phyloP scores from a whole-genome alignment of 805 yeast species.

The Candida sonorensis region DNA sequence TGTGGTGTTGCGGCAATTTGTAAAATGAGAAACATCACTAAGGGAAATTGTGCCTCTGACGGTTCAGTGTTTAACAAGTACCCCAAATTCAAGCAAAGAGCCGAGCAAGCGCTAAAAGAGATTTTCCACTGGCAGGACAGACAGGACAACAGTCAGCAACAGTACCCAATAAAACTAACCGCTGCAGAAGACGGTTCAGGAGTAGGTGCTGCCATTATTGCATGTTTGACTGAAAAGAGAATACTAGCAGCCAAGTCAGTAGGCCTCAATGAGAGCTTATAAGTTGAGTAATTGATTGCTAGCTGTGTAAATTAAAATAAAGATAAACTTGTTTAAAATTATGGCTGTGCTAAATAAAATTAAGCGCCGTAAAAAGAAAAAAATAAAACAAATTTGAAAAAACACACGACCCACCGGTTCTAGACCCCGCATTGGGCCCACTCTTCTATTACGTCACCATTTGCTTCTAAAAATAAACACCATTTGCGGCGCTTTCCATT shows the following conservation, averaged over 20 bases:
- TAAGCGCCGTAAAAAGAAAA: too few relatives aligned
- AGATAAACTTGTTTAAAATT: too few relatives aligned
- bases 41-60: conserved; percentile 92
- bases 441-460: too few relatives aligned
- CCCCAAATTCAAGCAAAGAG: conserved; percentile 86
- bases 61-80: conserved; percentile 94
- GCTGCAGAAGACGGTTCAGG: conserved; percentile 87
- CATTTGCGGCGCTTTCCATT: too few relatives aligned
- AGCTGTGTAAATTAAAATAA: too few relatives aligned
- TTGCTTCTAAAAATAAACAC: too few relatives aligned
- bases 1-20: conserved; percentile 96
- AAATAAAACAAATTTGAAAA: too few relatives aligned
- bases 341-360: too few relatives aligned
- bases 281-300: too few relatives aligned
- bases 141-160: conserved; percentile 8
- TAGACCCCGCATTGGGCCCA: too few relatives aligned
- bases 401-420: too few relatives aligned
- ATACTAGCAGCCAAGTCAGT: conserved; percentile 53
- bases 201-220: conserved; percentile 97
- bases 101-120: conserved; percentile 81
- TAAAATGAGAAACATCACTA: conserved; percentile 69
- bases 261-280: conserved; percentile 12
- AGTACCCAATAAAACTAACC: conserved; percentile 21
- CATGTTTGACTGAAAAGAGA: conserved; percentile 86
- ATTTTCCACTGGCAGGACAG: conserved; percentile 66